These are phyloP conservation scores for Claviceps arundinis DNA, from an alignment of 2,329 filamentous ascomycete species.

Conservation along the genomic window DNA sequence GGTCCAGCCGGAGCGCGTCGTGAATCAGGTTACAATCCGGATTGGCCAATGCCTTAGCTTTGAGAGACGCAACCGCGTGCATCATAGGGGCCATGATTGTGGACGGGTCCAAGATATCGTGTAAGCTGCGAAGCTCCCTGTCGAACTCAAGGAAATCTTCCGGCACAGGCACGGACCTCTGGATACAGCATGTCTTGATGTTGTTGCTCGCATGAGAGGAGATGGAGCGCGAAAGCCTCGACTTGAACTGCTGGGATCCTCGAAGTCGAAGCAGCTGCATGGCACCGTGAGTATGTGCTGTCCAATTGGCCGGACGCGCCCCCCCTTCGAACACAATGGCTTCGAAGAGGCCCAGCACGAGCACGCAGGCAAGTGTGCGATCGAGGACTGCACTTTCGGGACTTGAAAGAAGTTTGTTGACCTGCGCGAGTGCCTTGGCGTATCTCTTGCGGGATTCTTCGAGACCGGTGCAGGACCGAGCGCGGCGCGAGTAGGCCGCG, in stretches of 20 bases:
- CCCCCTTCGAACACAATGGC: constrained; percentile 14
- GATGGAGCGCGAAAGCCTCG: constrained; percentile 10
- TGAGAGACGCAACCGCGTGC: constrained; percentile 5
- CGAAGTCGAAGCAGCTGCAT: constrained; percentile 14
- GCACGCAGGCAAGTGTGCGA: constrained; percentile 14
- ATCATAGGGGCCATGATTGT: background rate
- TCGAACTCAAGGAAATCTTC: constrained; percentile 10
- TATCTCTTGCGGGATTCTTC: constrained; percentile 11
- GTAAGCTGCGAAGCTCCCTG: constrained; percentile 3
- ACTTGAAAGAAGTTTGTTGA: constrained; percentile 9
- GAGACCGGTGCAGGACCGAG: constrained; percentile 7
- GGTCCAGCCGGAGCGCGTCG: constrained; percentile 12
- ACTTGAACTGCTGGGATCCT: constrained; percentile 11
- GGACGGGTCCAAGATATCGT: background rate
- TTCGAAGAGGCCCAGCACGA: constrained; percentile 16
- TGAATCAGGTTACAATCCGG: constrained; percentile 5
- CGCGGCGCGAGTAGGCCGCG: constrained; percentile 11
- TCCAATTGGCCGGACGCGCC: constrained; percentile 13
- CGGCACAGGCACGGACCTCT: constrained; percentile 11
- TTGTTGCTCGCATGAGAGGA: constrained; percentile 15
- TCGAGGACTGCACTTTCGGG: constrained; percentile 11
- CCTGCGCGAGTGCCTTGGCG: constrained; percentile 9
- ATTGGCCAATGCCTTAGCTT: constrained; percentile 1
- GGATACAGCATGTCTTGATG: constrained; percentile 15
- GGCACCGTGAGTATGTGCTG: constrained; percentile 13